Evolutionary conservation across 202 grass and related monocot species (phyloP), one percentile per base, ranked within the genome.

Genomic region (Digitaria exilis): DNA sequence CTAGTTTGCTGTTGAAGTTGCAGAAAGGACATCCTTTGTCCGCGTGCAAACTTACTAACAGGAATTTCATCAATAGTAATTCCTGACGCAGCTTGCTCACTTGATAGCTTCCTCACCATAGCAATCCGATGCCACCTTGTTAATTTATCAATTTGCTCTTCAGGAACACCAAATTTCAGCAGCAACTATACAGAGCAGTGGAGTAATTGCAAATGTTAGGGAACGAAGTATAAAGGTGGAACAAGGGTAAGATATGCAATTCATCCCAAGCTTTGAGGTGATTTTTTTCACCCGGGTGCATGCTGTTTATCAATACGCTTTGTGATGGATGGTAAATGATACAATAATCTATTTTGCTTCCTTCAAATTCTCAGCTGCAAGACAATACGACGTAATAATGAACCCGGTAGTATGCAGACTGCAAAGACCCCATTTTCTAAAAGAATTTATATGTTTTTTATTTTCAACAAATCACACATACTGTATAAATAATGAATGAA

Each of bases 101-200:
- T 97, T 73, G 92, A 94, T 48, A 97, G 84, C 65, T 94, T 97
- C 61, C 92, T 87, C 56, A 97, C 93, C 86, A 94, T 69, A 79
- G 92, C 87, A 61, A 97, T 94, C 26, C 88, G 86, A 87, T 97
- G 87, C 95, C 95, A 97, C 84, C 90, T 93, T 76, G 92, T 94
- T 84, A 94, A 80, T 72, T 94, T 94, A 77, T 89, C 90, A 82
- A 97, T 91, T 91, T 94, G 90, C 80, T 86, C 95, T 54, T 97
- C 92, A 39, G 90, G 84, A 82, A 97, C 75, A 7, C 89, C 84
- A 10, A 97, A 97, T 87, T 94, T 97, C 18, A 97, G 86, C 31
- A 97, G 91, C 74, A 97, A 73, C 95, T 97, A 84, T 42, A 78
- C 41, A 79, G 7, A 85, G 48, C 18, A 59, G 1, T n/a, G 59